phyloP scores from a whole-genome alignment of 75 land plant genomes.

The Pinus taeda region DNA sequence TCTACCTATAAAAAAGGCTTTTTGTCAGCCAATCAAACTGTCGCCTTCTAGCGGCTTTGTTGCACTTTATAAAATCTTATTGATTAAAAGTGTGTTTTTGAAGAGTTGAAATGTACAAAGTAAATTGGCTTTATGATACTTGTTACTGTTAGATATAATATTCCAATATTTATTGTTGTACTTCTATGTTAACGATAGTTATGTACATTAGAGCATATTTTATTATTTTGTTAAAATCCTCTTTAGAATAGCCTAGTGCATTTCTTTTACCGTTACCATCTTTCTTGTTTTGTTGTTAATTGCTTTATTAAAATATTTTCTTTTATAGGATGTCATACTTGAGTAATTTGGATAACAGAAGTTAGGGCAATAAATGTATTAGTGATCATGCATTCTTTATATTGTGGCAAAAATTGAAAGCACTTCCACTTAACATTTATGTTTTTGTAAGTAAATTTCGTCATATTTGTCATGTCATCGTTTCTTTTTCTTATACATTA shows the following conservation, averaged over 20 bases:
- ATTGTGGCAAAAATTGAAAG: background rate
- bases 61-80: no score
- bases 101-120: no score
- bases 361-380: background rate
- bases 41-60: no score
- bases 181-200: background rate
- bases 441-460: background rate
- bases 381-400: background rate
- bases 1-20: no score
- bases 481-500: conserved; percentile 3
- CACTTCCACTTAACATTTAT: background rate
- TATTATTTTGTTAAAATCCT: background rate
- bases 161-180: background rate
- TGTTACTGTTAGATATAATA: background rate
- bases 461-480: background rate
- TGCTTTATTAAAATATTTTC: background rate
- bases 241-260: background rate
- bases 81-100: no score
- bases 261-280: background rate
- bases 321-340: background rate
- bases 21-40: no score
- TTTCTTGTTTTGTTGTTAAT: background rate
- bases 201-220: background rate
- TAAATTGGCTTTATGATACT: background rate
- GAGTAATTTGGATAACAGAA: background rate